Evolutionary conservation across 306 rosid genomes (phyloP).

Genomic region (Trifolium dubium): DNA sequence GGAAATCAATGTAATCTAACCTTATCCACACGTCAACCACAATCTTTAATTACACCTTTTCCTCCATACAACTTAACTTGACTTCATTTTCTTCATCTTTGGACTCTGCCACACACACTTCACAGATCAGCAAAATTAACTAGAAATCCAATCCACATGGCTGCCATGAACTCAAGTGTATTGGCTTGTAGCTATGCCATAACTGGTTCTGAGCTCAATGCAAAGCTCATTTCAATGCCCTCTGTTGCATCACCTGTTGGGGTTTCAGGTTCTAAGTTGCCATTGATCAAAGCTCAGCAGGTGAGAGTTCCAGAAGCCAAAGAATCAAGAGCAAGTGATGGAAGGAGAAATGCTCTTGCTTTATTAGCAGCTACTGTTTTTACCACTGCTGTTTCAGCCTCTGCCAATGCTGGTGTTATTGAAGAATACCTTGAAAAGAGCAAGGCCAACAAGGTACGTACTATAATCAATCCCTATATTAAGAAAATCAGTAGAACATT

Average conservation of each 20-base stretch:
- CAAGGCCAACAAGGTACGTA: conserved; percentile 94
- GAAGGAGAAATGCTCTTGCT: conserved; percentile 74
- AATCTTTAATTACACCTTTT: conserved; percentile 41
- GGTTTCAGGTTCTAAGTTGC: conserved; percentile 48
- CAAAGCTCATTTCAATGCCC: conserved; percentile 53
- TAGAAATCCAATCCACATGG: conserved; percentile 49
- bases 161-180: conserved; percentile 81
- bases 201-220: conserved; percentile 62
- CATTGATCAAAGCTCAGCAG: conserved; percentile 69
- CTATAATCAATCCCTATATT: not conserved
- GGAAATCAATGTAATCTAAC: conserved; percentile 81
- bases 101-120: not conserved
- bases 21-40: conserved; percentile 96
- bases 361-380: conserved; percentile 70
- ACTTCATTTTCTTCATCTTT: not conserved
- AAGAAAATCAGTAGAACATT: no score
- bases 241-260: conserved; percentile 44
- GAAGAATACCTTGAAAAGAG: conserved; percentile 87
- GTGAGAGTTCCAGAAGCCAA: conserved; percentile 36
- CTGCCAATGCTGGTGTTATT: conserved; percentile 81
- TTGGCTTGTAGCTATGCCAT: conserved; percentile 76
- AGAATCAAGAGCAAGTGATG: conserved; percentile 50
- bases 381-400: conserved; percentile 53
- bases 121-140: conserved; percentile 11
- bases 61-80: conserved; percentile 9